Evolutionary conservation across 768 basidiomycete genomes (phyloP), one percentile per base, ranked within the genome.

Genomic region (Naganishia onofrii): DNA sequence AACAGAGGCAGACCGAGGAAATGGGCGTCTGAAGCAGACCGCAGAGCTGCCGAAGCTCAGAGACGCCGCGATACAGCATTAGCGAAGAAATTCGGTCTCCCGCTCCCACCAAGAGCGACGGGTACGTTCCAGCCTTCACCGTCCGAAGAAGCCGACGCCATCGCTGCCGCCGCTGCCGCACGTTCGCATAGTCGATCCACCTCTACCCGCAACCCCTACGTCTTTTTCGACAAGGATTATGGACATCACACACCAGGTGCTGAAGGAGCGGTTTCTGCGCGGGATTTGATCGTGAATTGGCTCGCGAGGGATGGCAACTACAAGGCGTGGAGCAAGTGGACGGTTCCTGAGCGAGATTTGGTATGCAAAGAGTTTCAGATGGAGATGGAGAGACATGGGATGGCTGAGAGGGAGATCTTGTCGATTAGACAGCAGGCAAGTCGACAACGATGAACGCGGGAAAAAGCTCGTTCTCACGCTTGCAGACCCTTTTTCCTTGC

Each of bases 141-240:
- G 9, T 26, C 38, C 23, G 31, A 31, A 7, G 60, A 42, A 23
- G 15, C 60, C 21, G 60, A 44, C 23, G 38, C 21, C 34, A n/a
- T n/a, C n/a, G n/a, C n/a, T n/a, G n/a, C n/a, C n/a, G n/a, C n/a
- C n/a, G n/a, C n/a, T n/a, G 34, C 34, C 21, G 23, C 36, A 9
- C 36, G 23, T 23, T 17, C n/a, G 21, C 6, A 17, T 12, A 29
- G 60, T 28, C 60, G 42, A 23, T 26, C 48, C n/a, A n/a, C 48
- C 3, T 51, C 48, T 13, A 51, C 48, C 5, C 57, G 57, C n/a
- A 34, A 38, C 7, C 57, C 60, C n/a, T 63, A 63, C 38, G 42
- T 63, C 42, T 63, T 42, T 19, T 63, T 63, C 15, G 60, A 63
- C 42, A 63, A 63, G 42, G 60, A 63, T 42, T 63, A 44, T 44